Base-by-base conservation (phyloP, 1,284 basidiomycete genomes). In the Malassezia globosa region DNA sequence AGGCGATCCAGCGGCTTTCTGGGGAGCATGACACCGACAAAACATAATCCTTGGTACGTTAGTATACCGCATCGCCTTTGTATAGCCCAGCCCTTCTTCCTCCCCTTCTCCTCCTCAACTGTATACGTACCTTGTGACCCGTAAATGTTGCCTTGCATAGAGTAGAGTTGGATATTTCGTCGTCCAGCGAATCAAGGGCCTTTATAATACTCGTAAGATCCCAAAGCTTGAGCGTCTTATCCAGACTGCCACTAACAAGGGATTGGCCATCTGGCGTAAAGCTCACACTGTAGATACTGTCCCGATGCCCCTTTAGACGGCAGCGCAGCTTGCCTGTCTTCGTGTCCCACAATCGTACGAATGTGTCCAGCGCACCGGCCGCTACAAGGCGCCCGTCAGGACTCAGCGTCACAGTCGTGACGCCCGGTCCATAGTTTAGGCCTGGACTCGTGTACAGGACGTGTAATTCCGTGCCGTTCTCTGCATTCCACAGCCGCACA, bases 161-260 rank as follows among this genome's bases (percentile, higher is more conserved):
- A 40, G 76, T 76, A 29, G 64, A 59, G n/a, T 56, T 62, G 18
- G 56, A 58, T 37, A 56, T 61, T 13, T 67, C 68, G 29, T 67
- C 64, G 10, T 55, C 58, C 33, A 37, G 25, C 21, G 59, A 54
- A 23, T 59, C 60, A 2, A 71, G 56, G 14, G 65, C 64, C 37
- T 60, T 58, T 26, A 63, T 52, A 2, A 83, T 66, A 22, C 75
- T 76, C 21, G 73, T 75, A 14, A 90, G 77, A 68, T 89, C 85
- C 86, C 88, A 92, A 46, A 84, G 80, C 69, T 87, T 86, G 54
- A 92, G 73, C 21, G 83, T 87, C 76, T 84, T 84, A 69, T 92
- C 88, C 56, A 92, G 75, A 54, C 82, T 84, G 13, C 85, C 87
- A 45, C 82, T 85, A 19, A 90, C 80, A 36, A 92, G 75, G 23